These are phyloP conservation scores for Neopestalotiopsis sp. DNA, from an alignment of 2,329 filamentous ascomycete genomes.

Conservation along the genomic window DNA sequence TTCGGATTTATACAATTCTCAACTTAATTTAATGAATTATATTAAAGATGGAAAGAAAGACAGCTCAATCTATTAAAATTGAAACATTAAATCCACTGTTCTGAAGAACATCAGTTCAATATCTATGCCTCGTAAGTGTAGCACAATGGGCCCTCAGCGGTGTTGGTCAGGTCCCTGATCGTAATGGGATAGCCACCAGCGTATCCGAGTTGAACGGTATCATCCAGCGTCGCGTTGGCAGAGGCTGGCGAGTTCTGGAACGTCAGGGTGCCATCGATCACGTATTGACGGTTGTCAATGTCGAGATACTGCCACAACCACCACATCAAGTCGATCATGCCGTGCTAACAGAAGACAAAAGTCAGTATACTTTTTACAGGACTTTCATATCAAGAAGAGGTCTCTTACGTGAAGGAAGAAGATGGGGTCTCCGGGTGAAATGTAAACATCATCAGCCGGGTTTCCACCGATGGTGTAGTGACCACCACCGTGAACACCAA, in stretches of 20 bases:
- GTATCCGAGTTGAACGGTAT: constrained; percentile 27
- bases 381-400: no score
- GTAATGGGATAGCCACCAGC: constrained; percentile 11
- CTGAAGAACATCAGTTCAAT: not conserved
- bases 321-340: constrained; percentile 31
- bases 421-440: constrained; percentile 9
- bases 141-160: constrained; percentile 17
- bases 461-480: constrained; percentile 43
- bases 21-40: no score
- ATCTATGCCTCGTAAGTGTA: constrained; percentile 18
- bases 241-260: constrained; percentile 28
- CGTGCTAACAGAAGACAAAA: constrained; percentile 8
- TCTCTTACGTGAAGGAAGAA: constrained; percentile 25
- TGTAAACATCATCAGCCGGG: constrained; percentile 32
- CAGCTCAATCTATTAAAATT: not conserved
- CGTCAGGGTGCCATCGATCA: constrained; percentile 30
- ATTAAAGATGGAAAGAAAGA: no score
- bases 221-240: constrained; percentile 29
- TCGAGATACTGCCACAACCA: constrained; percentile 33
- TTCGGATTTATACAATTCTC: no score
- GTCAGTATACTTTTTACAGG: not conserved
- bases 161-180: constrained; percentile 14
- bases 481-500: constrained; percentile 38
- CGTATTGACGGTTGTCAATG: constrained; percentile 24
- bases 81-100: not conserved